These are phyloP conservation scores for Heliocybe sulcata DNA, from an alignment of 1,284 basidiomycete species.

Conservation along the genomic window DNA sequence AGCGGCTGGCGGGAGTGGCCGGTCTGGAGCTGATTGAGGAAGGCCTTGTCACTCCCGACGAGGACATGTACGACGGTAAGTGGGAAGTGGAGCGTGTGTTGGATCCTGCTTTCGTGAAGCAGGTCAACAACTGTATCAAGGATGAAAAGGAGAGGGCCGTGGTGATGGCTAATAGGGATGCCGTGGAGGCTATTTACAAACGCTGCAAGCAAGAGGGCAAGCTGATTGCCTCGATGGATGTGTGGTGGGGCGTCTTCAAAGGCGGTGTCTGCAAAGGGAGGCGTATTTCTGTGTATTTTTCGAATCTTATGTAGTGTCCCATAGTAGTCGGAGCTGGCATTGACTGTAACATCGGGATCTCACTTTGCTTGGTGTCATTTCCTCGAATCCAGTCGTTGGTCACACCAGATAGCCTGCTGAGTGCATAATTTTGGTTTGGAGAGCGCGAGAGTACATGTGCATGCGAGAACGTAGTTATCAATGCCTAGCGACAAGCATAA, in stretches of 20 bases:
- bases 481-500: constrained; percentile 5
- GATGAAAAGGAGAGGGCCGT: constrained; percentile 21
- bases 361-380: no score
- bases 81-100: constrained; percentile 27
- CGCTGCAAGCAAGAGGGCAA: background rate
- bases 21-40: constrained; percentile 22
- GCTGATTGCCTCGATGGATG: background rate
- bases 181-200: constrained; percentile 12
- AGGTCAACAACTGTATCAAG: constrained; percentile 15
- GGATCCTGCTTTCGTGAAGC: constrained; percentile 11
- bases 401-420: background rate
- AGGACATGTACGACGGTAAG: constrained; percentile 25
- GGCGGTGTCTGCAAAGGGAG: no score
- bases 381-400: no score
- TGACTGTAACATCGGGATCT: no score
- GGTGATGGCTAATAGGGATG: constrained; percentile 21
- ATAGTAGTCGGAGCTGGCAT: no score
- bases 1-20: constrained; percentile 18
- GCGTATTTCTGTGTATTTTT: no score
- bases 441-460: constrained; percentile 1
- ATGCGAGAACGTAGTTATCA: constrained; percentile 25
- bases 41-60: constrained; percentile 17
- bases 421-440: background rate
- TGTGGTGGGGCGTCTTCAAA: background rate
- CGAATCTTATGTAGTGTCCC: no score